These are phyloP conservation scores for Annulohypoxylon truncatum DNA, from an alignment of 2,329 filamentous ascomycete genomes.

Conservation along the genomic window DNA sequence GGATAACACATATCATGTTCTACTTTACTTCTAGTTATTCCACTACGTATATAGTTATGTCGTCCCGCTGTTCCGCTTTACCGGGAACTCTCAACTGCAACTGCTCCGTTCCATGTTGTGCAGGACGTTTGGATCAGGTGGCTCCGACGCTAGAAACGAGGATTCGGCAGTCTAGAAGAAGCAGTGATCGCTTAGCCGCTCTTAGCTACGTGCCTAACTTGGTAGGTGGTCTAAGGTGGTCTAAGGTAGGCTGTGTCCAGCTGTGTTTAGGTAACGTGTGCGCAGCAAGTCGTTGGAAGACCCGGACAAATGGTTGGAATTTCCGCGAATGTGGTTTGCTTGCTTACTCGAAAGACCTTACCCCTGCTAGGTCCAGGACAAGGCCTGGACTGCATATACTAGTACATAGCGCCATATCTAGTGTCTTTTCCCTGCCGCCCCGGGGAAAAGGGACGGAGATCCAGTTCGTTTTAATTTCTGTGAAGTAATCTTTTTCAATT, in stretches of 20 bases:
- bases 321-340: constrained; percentile 16
- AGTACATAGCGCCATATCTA: constrained; percentile 4
- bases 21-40: too few species aligned
- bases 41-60: background rate
- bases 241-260: background rate
- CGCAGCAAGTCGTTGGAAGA: too few species aligned
- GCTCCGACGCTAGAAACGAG: constrained; percentile 23
- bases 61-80: constrained; percentile 20
- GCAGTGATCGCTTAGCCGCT: constrained; percentile 24
- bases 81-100: constrained; percentile 18
- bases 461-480: constrained; percentile 28
- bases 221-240: background rate
- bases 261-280: background rate
- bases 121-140: constrained; percentile 28
- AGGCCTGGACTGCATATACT: background rate
- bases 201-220: background rate
- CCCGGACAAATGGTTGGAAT: constrained; percentile 37
- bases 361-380: constrained; percentile 17
- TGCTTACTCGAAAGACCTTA: background rate
- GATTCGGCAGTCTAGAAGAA: constrained; percentile 31
- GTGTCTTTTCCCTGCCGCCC: constrained; percentile 24
- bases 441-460: constrained; percentile 39
- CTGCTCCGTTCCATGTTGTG: constrained; percentile 15
- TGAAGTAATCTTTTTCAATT: constrained; percentile 38
- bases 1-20: background rate